Percentiles rank a stretch among this genome's conserved stretches.
Evolutionary conservation across 2,329 filamentous ascomycete species (phyloP).

Genomic region (Fusarium kyushuense): DNA sequence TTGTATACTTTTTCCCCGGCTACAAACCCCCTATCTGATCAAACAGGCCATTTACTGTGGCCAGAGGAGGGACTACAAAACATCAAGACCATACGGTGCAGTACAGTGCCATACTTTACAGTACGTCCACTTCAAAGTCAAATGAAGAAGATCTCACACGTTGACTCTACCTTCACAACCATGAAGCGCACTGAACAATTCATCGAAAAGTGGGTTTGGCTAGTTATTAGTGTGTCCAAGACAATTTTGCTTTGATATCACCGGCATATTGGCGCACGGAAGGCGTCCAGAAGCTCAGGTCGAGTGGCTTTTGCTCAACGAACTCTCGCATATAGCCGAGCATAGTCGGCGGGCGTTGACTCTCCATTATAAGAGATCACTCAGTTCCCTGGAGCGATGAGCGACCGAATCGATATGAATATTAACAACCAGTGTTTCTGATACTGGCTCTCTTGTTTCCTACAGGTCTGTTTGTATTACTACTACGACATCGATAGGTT

Average conservation of each 20-base stretch:
- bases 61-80: conserved; percentile 35
- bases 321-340: conserved; percentile 36
- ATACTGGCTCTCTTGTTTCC: conserved; percentile 37
- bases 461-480: conserved; percentile 18
- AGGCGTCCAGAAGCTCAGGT: conserved; percentile 26
- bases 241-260: conserved; percentile 30
- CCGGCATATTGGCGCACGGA: conserved; percentile 26
- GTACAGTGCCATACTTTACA: conserved; percentile 29
- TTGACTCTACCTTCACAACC: conserved; percentile 1
- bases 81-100: conserved; percentile 9
- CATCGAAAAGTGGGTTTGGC: conserved; percentile 19
- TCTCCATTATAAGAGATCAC: conserved; percentile 23
- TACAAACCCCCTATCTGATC: conserved; percentile 35
- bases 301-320: conserved; percentile 24
- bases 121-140: conserved; percentile 17
- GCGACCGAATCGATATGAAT: conserved; percentile 33
- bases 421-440: conserved; percentile 36
- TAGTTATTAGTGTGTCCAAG: conserved; percentile 20
- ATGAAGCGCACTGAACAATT: conserved; percentile 15
- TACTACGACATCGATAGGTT: conserved; percentile 29
- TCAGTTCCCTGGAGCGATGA: conserved; percentile 18
- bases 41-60: conserved; percentile 35
- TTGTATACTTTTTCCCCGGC: conserved; percentile 20
- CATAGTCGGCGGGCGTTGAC: conserved; percentile 24
- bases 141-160: conserved; percentile 28